Conservation (phyloP, 2,329 filamentous ascomycete species). For the Claviceps quebecensis region DNA sequence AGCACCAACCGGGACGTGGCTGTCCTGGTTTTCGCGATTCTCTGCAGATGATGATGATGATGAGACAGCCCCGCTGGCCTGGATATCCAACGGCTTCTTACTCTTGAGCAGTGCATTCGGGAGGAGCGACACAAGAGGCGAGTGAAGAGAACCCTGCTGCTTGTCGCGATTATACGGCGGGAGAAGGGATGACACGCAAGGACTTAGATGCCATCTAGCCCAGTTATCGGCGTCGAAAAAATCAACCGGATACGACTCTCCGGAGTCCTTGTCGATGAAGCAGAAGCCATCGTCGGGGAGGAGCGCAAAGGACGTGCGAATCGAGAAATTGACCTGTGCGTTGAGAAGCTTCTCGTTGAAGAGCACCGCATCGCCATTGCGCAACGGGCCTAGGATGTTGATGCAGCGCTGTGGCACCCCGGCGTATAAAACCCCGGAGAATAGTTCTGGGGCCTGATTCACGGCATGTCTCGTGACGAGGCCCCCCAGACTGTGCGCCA, state of each 20-base stretch:
- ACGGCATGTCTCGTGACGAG: conserved; percentile 79
- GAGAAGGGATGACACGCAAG: conserved; percentile 56
- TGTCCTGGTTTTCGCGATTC: neutral
- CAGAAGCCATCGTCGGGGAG: conserved; percentile 77
- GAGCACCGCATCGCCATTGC: conserved; percentile 85
- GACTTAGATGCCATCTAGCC: conserved; percentile 65
- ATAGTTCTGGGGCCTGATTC: conserved; percentile 72
- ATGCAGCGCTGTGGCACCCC: conserved; percentile 76
- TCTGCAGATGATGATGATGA: conserved; percentile 7
- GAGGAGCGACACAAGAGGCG: conserved; percentile 34
- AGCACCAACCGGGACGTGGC: too few relatives aligned
- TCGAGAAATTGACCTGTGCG: conserved; percentile 83
- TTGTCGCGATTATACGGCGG: conserved; percentile 35
- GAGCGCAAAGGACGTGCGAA: conserved; percentile 73
- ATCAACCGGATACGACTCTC: conserved; percentile 67
- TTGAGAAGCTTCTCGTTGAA: conserved; percentile 82
- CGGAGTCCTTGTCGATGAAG: conserved; percentile 72
- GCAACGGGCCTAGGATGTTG: conserved; percentile 78
- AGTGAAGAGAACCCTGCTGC: conserved; percentile 14
- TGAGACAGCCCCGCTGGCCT: neutral
- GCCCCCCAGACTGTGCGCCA: conserved; percentile 79
- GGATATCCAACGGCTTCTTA: conserved; percentile 1
- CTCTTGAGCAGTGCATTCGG: conserved; percentile 23
- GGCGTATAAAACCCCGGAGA: conserved; percentile 73
- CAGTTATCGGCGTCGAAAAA: conserved; percentile 72